Evolutionary conservation across 176 grass and related monocot species (phyloP).

Genomic region (Pontederia paniculata): DNA sequence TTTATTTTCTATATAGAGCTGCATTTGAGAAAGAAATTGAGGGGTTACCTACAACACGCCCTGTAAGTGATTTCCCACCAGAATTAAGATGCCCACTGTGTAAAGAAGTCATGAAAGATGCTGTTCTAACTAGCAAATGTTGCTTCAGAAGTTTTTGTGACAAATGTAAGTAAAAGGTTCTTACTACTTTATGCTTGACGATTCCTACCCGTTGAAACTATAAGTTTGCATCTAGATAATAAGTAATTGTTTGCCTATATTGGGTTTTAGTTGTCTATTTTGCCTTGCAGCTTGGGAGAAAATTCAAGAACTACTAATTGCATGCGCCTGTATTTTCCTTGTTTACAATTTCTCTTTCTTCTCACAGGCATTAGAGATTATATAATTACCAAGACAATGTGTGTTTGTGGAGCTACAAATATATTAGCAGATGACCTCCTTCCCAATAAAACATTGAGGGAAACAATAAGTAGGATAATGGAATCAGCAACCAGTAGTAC

Average conservation of each 20-base stretch:
- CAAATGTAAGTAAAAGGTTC: conserved; percentile 58
- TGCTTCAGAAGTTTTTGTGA: conserved; percentile 99
- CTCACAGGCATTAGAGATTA: conserved; percentile 80
- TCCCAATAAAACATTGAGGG: conserved; percentile 88
- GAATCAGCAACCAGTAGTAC: conserved; percentile 87
- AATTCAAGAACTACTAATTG: background rate
- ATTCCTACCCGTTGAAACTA: too few relatives aligned
- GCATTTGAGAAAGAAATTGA: conserved; percentile 99
- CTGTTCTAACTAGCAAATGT: conserved; percentile 98
- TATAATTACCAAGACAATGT: conserved; percentile 68
- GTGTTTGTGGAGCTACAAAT: conserved; percentile 77
- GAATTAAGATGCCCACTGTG: conserved; percentile 82
- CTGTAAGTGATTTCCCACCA: conserved; percentile 66
- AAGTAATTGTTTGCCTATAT: too few relatives aligned
- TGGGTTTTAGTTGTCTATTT: too few relatives aligned
- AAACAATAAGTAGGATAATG: conserved; percentile 83
- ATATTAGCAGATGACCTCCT: conserved; percentile 94
- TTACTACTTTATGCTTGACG: background rate
- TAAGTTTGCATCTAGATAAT: too few relatives aligned
- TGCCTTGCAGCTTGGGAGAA: too few relatives aligned
- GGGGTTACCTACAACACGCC: conserved; percentile 58
- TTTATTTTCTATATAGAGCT: conserved; percentile 48
- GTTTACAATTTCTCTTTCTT: conserved; percentile 22
- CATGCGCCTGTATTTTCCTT: conserved; percentile 1
- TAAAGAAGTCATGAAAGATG: conserved; percentile 99